A percentile compares a stretch with the other conserved stretches of the same genome.
These are phyloP conservation scores for Russula compacta DNA, from an alignment of 768 basidiomycete species.

Conservation along the genomic window DNA sequence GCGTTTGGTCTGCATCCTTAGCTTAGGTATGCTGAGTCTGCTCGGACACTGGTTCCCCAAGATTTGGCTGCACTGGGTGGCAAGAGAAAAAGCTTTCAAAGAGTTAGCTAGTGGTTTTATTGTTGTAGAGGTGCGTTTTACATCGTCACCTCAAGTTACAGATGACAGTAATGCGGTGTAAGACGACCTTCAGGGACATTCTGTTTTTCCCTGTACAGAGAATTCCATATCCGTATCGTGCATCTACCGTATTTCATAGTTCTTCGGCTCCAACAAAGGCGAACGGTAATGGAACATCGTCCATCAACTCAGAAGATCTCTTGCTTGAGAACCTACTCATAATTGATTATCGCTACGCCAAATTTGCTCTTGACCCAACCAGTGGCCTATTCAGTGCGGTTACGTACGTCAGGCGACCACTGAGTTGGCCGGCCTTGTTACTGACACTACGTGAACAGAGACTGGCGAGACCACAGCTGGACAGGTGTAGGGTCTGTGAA, in stretches of 20 bases:
- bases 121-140: slow-evolving; percentile 72
- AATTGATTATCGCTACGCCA: slow-evolving; percentile 88
- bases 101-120: slow-evolving; percentile 62
- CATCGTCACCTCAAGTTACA: neutral
- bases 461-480: slow-evolving; percentile 86
- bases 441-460: slow-evolving; percentile 36
- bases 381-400: slow-evolving; percentile 77
- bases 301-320: slow-evolving; percentile 27
- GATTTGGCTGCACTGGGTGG: slow-evolving; percentile 83
- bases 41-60: slow-evolving; percentile 91
- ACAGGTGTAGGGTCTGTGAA: slow-evolving; percentile 51
- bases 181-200: slow-evolving; percentile 83
- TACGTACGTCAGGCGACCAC: slow-evolving; percentile 39
- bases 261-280: slow-evolving; percentile 13
- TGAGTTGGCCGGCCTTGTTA: neutral
- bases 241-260: slow-evolving; percentile 69
- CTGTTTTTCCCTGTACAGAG: slow-evolving; percentile 63
- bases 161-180: slow-evolving; percentile 21
- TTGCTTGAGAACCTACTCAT: slow-evolving; percentile 48
- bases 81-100: slow-evolving; percentile 75
- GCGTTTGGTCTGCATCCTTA: slow-evolving; percentile 57
- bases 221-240: slow-evolving; percentile 64
- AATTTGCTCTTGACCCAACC: slow-evolving; percentile 79
- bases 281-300: slow-evolving; percentile 24
- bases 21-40: slow-evolving; percentile 65